phyloP scores from a whole-genome alignment of 805 yeast genomes.

The Kuraishia hungarica region DNA sequence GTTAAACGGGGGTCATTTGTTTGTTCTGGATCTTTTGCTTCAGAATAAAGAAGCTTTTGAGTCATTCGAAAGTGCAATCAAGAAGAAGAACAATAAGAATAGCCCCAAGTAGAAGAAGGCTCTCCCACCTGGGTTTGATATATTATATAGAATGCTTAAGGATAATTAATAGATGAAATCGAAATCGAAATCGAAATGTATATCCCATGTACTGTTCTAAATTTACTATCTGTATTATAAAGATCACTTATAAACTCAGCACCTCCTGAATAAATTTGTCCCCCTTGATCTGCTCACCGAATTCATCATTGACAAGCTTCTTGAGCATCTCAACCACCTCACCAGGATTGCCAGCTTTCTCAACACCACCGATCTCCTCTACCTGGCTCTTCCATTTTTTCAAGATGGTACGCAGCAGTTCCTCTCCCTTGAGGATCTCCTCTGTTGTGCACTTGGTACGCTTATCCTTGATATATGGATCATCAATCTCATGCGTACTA shows the following conservation, averaged over 20 bases:
- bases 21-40: conserved; percentile 47
- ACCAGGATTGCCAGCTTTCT: conserved; percentile 28
- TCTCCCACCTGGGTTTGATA: too few relatives aligned
- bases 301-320: conserved; percentile 22
- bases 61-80: conserved; percentile 24
- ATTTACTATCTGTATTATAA: background rate
- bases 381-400: conserved; percentile 46
- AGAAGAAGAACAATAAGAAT: conserved; percentile 5
- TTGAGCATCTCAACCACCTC: conserved; percentile 32
- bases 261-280: conserved; percentile 41
- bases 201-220: too few relatives aligned
- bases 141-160: too few relatives aligned
- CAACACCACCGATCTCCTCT: conserved; percentile 32
- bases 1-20: conserved; percentile 51
- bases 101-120: background rate
- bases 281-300: conserved; percentile 8
- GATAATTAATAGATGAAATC: background rate
- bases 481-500: conserved; percentile 26
- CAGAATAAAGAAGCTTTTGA: conserved; percentile 42
- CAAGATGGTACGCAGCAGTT: conserved; percentile 36
- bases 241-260: conserved; percentile 19
- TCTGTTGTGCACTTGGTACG: conserved; percentile 40
- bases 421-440: conserved; percentile 49
- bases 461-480: conserved; percentile 35
- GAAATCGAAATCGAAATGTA: too few relatives aligned